Base-by-base conservation (phyloP, 2,329 filamentous ascomycete genomes). In the Zymoseptoria crescenta region DNA sequence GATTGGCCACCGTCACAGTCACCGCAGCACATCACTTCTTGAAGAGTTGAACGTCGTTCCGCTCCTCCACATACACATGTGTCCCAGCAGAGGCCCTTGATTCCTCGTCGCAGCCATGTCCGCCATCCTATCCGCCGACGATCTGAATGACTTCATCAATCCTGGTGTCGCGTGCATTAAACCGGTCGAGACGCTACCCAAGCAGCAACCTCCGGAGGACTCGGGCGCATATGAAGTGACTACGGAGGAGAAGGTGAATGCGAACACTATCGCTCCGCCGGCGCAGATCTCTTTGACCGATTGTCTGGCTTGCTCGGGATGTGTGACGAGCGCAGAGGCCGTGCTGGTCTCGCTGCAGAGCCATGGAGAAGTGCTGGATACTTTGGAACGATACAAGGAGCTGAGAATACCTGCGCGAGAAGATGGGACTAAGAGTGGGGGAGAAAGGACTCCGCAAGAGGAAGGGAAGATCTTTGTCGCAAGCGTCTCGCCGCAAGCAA, bases 81-180 rank as follows among this genome's bases (percentile, higher is more conserved):
- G 67, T 69, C 66, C 67, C 49, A 64, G 63, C 48, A 52, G 66
- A 69, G 68, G 68, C 55, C 30, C 16, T 45, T 45, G 35, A 45
- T 45, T n/a, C 24, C 35, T 45, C 35, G 35, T 16, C 53, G 9
- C 28, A 27, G 60, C 30, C 54, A 99, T 99, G 94, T 96, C 91
- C 73, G 94, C 94, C 63, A 99, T 99, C 70, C 87, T 99, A 69
- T 97, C 92, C 58, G 87, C 88, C 70, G 93, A 99, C 79, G 92
- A 96, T 74, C 81, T 99, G 62, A 99, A 99, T 80, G 94, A 99
- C 80, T 99, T 99, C 78, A 99, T 99, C 73, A 94, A 89, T 59
- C 94, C 94, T 13, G 92, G 93, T 63, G 92, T 99, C 70, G 94
- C 94, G 63, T 99, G 94, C 77, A 97, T 99, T 75, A 97, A 99